Base-by-base conservation (phyloP, 164 flowering plant genomes). In the Piper longum region DNA sequence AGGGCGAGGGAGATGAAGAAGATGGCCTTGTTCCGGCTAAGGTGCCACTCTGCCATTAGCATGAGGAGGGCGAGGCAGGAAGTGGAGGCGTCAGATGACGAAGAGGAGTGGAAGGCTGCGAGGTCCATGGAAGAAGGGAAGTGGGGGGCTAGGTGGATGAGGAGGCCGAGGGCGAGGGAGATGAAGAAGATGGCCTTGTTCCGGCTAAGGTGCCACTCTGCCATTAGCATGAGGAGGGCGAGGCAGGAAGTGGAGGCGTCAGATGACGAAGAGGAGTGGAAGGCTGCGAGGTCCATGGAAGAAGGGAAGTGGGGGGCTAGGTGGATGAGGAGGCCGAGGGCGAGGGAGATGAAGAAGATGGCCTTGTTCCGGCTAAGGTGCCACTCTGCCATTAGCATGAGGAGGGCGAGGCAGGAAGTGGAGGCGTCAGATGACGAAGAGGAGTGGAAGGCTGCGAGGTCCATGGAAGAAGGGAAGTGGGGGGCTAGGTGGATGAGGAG, bases 161-260 rank as follows among this genome's bases (percentile, higher is more conserved):
- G 79, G 42, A 90, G 85, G 42, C 91, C 95, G 39, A 93, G n/a
- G n/a, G n/a, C n/a, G n/a, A n/a, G 95, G 16, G 95, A 75, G 17
- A 88, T 85, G 74, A 93, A 89, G 71, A 93, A 92, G 16, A 92
- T 84, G 80, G 86, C 76, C 77, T 85, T 93, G 79, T 93, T 88
- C 63, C 97, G 82, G 75, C 97, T 93, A 43, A 93, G 75, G 65
- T 89, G 97, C 86, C 83, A 93, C 0, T 97, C 98, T 0, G 96
- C 98, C 85, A 93, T 78, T 0, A 76, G 88, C 93, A 92, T 89
- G 13, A 96, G 98, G 4, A n/a, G n/a, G n/a, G n/a, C n/a, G n/a
- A n/a, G n/a, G n/a, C n/a, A n/a, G n/a, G n/a, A n/a, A n/a, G n/a
- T n/a, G 2, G 19, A 42, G 6, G 72, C 43, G 51, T 67, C 79